Evolutionary conservation across 176 grass and related monocot species (phyloP), one percentile per base, ranked within the genome.

Genomic region (Elymus sibiricus): DNA sequence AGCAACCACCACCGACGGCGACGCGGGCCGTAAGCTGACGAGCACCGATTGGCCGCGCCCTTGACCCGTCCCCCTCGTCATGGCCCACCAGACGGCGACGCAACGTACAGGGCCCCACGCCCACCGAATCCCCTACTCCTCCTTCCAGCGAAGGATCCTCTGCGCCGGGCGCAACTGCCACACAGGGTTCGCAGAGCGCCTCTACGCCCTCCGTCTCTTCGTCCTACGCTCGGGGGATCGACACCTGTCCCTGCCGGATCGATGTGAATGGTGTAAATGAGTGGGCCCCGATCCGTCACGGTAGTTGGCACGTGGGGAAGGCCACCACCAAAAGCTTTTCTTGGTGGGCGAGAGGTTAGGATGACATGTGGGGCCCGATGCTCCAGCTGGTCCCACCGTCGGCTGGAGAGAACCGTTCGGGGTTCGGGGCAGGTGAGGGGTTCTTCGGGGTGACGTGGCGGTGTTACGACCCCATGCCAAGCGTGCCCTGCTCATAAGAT

Each of bases 281-380:
- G 22, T 2, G 55, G 71, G 88, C 61, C 74, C 26, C 27, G 43
- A 59, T 46, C 81, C 81, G 81, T 76, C 85, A 32, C 38, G 89
- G 85, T 87, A 31, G 81, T 84, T 76, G 76, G 81, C 81, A 70
- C 89, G 85, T 87, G 64, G 85, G 75, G 24, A 70, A 61, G 35
- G 13, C 80, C 65, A 65, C 82, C 31, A 42, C 43, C 42, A 44
- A 66, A 83, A 66, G 79, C 65, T 22, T 60, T 53, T 24, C 17
- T 26, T 31, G 72, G 72, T 55, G 29, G 72, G 31, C 24, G 63
- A 7, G 0, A 2, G 9, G 0, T 11, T 0, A 2, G 0, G 0
- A 60, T 87, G 79, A 87, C 80, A 1, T 11, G 47, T 22, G 85
- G 89, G 84, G 0, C 58, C 74, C 0, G 0, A 0, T 0, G 2